Evolutionary conservation across 2,329 filamentous ascomycete species (phyloP), one percentile per base, ranked within the genome.

Genomic region (Pseudogymnoascus sp.): DNA sequence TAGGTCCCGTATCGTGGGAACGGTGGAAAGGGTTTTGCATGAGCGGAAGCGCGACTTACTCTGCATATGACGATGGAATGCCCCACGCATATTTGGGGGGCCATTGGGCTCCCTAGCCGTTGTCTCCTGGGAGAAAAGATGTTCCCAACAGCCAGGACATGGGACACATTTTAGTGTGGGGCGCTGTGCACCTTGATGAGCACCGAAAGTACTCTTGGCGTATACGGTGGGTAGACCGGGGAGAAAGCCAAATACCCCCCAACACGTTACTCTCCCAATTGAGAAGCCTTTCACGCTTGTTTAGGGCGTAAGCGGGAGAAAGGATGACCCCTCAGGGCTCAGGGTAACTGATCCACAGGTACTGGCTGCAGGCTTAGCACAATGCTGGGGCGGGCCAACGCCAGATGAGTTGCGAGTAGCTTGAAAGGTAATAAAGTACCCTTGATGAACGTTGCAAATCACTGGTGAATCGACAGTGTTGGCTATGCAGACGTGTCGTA

Each of bases 261-360:
- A 29, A 57, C 12, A 18, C 29, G 8, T 34, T 34, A 57, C 51
- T 57, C 51, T 57, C 51, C 51, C 34, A 57, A 34, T 57, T 18
- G 51, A 29, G 51, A 34, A 57, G 29, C 51, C 29, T 18, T 57
- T 57, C 26, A 21, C 51, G 26, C 26, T 18, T 57, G 29, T 57
- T 21, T 34, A 54, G 29, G 51, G 51, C 51, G 26, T 57, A 57
- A 34, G 51, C 51, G 29, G 51, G 51, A 57, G 26, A 57, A 57
- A 57, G 51, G 51, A 57, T 57, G n/a, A 6, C 10, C 29, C 51
- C 26, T 21, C 21, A 21, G 21, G 21, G 26, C 47, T 57, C 51
- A 57, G 10, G 51, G 51, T 57, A 57, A 57, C 51, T 57, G 51
- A 57, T 57, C 51, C 51, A 57, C 51, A 57, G 51, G 26, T 34